Conservation (phyloP, 2,329 filamentous ascomycete genomes). For the Arthrobotrys pseudoclavata region DNA sequence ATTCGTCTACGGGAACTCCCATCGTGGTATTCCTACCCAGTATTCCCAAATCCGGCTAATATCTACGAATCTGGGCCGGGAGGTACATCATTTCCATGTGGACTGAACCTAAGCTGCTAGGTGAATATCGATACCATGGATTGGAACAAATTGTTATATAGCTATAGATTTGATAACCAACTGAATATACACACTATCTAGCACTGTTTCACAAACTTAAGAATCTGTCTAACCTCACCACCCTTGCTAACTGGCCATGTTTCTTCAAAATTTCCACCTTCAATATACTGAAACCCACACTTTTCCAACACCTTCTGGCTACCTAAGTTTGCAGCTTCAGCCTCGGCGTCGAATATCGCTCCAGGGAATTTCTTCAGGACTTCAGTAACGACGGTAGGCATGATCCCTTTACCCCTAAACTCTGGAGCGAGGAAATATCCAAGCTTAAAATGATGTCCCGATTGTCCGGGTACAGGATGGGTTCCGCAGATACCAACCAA, state of each 20-base stretch:
- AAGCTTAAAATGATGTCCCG: slow-evolving; percentile 11
- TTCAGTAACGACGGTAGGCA: slow-evolving; percentile 32
- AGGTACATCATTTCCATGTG: neutral
- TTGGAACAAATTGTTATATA: no score
- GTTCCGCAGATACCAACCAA: slow-evolving; percentile 44
- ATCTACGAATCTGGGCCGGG: neutral
- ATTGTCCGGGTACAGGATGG: slow-evolving; percentile 1
- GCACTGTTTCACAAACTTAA: slow-evolving; percentile 33
- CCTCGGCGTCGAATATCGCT: slow-evolving; percentile 37
- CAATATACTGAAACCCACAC: slow-evolving; percentile 39
- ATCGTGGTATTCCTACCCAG: slow-evolving; percentile 2
- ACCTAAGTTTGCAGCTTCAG: slow-evolving; percentile 33
- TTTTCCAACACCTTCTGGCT: slow-evolving; percentile 49
- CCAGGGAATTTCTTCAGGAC: slow-evolving; percentile 46
- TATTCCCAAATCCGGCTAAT: slow-evolving; percentile 30
- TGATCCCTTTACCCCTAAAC: slow-evolving; percentile 49
- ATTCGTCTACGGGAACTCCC: slow-evolving; percentile 29
- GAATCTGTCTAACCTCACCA: slow-evolving; percentile 34
- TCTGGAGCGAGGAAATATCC: slow-evolving; percentile 55
- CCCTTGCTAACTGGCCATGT: slow-evolving; percentile 55
- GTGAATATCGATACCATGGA: neutral
- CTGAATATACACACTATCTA: slow-evolving; percentile 1
- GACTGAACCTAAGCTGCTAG: neutral
- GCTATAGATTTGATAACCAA: no score
- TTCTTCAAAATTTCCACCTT: slow-evolving; percentile 10